phyloP scores from a whole-genome alignment of 306 rosid genomes.

The Coriaria nepalensis region DNA sequence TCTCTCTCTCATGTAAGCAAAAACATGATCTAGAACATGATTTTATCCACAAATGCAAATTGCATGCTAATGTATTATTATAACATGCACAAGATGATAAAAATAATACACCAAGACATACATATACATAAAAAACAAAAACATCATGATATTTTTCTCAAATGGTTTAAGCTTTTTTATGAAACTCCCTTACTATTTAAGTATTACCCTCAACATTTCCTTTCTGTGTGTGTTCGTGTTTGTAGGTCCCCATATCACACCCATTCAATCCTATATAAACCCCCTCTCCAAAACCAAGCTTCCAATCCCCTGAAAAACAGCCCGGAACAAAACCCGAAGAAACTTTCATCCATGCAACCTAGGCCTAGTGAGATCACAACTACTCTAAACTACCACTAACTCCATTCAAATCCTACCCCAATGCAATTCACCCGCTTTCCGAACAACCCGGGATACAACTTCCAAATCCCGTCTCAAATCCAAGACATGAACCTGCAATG shows the following conservation, averaged over 20 bases:
- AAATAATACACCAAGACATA: neutral
- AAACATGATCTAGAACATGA: conserved; percentile 36
- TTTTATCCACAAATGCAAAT: conserved; percentile 51
- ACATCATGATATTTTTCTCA: conserved; percentile 26
- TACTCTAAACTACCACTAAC: conserved; percentile 30
- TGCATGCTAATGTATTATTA: conserved; percentile 27
- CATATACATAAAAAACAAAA: conserved; percentile 8
- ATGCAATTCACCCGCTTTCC: conserved; percentile 32
- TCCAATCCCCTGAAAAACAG: conserved; percentile 7
- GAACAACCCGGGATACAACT: conserved; percentile 24
- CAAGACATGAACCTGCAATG: conserved; percentile 42
- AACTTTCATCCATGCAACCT: conserved; percentile 43
- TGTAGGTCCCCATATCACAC: conserved; percentile 33
- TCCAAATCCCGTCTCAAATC: conserved; percentile 30
- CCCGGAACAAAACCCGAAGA: conserved; percentile 9
- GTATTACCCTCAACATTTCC: conserved; percentile 2
- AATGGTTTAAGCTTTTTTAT: conserved; percentile 19
- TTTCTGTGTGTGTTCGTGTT: conserved; percentile 4
- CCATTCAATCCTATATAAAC: conserved; percentile 50
- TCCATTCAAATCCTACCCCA: conserved; percentile 37
- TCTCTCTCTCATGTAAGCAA: conserved; percentile 41
- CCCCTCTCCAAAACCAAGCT: conserved; percentile 22
- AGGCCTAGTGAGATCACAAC: conserved; percentile 34
- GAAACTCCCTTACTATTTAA: conserved; percentile 21
- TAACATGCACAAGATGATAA: conserved; percentile 11